These are phyloP conservation scores for Glonium stellatum DNA, from an alignment of 495 filamentous ascomycete genomes.

Conservation along the genomic window DNA sequence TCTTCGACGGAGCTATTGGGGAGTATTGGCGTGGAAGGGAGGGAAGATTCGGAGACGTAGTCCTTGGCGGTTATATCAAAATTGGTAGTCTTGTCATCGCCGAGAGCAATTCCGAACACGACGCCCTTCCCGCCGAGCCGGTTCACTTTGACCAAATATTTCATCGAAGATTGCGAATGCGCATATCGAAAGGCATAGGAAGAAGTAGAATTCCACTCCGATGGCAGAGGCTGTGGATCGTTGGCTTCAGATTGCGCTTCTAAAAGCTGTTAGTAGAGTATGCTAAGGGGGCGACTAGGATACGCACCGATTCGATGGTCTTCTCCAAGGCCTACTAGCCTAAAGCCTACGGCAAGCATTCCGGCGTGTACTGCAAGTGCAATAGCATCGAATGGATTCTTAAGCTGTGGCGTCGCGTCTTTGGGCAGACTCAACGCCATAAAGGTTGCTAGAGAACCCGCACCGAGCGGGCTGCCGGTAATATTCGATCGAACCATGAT, in stretches of 20 bases:
- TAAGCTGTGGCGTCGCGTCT: slow-evolving; percentile 52
- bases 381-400: slow-evolving; percentile 73
- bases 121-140: slow-evolving; percentile 79
- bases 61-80: slow-evolving; percentile 72
- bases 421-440: slow-evolving; percentile 54
- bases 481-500: slow-evolving; percentile 22
- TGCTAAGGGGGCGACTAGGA: background rate
- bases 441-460: slow-evolving; percentile 29
- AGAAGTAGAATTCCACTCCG: slow-evolving; percentile 67
- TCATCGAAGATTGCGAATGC: slow-evolving; percentile 80
- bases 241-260: slow-evolving; percentile 45
- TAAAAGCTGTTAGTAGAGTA: slow-evolving; percentile 21
- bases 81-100: slow-evolving; percentile 70
- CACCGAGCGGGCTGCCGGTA: slow-evolving; percentile 33
- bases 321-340: slow-evolving; percentile 74
- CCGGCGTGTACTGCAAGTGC: slow-evolving; percentile 79
- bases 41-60: slow-evolving; percentile 59
- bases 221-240: slow-evolving; percentile 51
- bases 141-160: slow-evolving; percentile 74
- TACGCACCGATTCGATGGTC: slow-evolving; percentile 59
- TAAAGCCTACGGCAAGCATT: slow-evolving; percentile 73
- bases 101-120: slow-evolving; percentile 67
- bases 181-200: slow-evolving; percentile 79
- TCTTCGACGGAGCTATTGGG: slow-evolving; percentile 23
- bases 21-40: slow-evolving; percentile 43